Conservation (phyloP, 2,329 filamentous ascomycete species). For the Colletotrichum lentis region DNA sequence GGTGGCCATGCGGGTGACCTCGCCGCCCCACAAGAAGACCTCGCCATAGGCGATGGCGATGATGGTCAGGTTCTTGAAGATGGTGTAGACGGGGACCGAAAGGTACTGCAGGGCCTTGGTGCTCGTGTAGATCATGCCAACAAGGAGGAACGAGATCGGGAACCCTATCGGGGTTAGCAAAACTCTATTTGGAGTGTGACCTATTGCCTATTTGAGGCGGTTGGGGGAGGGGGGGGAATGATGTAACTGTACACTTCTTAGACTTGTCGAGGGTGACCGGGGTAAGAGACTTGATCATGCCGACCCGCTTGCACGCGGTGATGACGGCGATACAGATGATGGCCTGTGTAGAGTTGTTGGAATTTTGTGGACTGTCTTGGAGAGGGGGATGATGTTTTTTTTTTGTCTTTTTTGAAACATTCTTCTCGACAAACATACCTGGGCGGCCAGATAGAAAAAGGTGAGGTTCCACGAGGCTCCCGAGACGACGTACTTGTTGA, state of each 20-base stretch:
- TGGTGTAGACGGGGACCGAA: conserved; percentile 97
- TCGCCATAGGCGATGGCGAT: conserved; percentile 98
- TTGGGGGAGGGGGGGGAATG: not conserved
- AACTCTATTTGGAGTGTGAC: not conserved
- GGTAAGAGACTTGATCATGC: conserved; percentile 82
- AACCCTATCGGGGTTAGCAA: conserved; percentile 72
- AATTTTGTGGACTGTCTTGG: conserved; percentile 12
- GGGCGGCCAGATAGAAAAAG: conserved; percentile 90
- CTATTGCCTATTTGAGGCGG: not conserved
- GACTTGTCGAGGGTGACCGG: conserved; percentile 87
- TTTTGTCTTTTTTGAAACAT: not conserved
- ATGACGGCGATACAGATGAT: conserved; percentile 89
- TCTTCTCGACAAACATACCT: conserved; percentile 66
- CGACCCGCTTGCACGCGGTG: conserved; percentile 78
- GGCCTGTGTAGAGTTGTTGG: conserved; percentile 62
- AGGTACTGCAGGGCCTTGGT: conserved; percentile 96
- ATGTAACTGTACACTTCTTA: conserved; percentile 76
- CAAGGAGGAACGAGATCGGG: conserved; percentile 91
- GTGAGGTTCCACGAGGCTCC: conserved; percentile 92
- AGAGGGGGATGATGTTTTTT: not conserved
- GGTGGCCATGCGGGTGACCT: conserved; percentile 84
- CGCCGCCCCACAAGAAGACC: conserved; percentile 96
- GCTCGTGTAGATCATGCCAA: conserved; percentile 99
- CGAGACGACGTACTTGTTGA: conserved; percentile 98
- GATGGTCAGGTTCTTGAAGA: conserved; percentile 99